Conservation (phyloP, 768 basidiomycete genomes). For the Leccinum fibrillosum region DNA sequence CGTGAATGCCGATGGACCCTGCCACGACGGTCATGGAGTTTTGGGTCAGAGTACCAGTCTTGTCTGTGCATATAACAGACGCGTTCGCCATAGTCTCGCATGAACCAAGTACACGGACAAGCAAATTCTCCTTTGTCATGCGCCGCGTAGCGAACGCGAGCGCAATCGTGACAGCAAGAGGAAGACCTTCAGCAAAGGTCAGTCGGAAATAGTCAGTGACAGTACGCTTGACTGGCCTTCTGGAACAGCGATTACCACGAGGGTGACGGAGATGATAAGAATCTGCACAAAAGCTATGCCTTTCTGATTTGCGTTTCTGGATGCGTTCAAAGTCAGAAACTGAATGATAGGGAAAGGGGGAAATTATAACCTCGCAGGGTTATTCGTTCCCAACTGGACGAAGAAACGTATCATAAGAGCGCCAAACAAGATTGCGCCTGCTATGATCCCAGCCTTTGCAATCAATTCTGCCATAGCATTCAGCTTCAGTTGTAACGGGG, state of each 20-base stretch:
- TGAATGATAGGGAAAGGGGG: too few species aligned
- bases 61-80: constrained; percentile 93
- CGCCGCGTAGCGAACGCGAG: constrained; percentile 96
- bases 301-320: constrained; percentile 71
- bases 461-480: constrained; percentile 94
- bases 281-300: constrained; percentile 91
- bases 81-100: constrained; percentile 99
- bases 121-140: constrained; percentile 94
- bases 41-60: constrained; percentile 94
- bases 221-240: constrained; percentile 48
- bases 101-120: constrained; percentile 93
- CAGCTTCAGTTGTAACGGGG: constrained; percentile 91
- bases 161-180: constrained; percentile 93
- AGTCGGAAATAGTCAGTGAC: background rate
- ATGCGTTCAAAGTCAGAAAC: constrained; percentile 11
- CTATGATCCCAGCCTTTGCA: constrained; percentile 82
- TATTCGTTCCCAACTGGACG: constrained; percentile 68
- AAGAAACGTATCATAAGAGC: constrained; percentile 94
- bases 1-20: constrained; percentile 90
- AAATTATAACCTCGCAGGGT: constrained; percentile 51
- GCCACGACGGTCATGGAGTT: constrained; percentile 97
- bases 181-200: constrained; percentile 56
- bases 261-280: constrained; percentile 89
- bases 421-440: constrained; percentile 77
- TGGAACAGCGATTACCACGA: constrained; percentile 88